A percentile compares a stretch with the other conserved stretches of the same genome.
phyloP scores from a whole-genome alignment of 140 eudicot species.

The Cichorium intybus region DNA sequence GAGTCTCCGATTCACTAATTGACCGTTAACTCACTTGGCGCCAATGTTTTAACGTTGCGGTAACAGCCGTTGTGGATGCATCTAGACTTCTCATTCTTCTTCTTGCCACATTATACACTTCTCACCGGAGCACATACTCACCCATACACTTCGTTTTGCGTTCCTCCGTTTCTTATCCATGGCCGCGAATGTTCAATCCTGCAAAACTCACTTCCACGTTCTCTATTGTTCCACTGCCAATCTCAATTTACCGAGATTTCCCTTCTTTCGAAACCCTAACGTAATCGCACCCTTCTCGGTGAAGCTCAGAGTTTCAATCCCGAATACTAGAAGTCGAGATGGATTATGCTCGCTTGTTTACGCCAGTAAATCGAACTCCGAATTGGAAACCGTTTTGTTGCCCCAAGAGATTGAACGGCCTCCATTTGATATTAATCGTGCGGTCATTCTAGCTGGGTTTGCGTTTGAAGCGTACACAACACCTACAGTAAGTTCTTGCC shows the following conservation, averaged over 20 bases:
- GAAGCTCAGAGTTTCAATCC: slow-evolving; percentile 36
- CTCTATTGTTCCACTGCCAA: slow-evolving; percentile 17
- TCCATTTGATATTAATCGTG: slow-evolving; percentile 83
- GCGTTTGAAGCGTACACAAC: slow-evolving; percentile 93
- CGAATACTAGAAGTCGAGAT: slow-evolving; percentile 12
- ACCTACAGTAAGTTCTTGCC: slow-evolving; percentile 51
- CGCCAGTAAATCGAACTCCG: slow-evolving; percentile 27
- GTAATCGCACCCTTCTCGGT: slow-evolving; percentile 22
- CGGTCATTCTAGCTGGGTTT: slow-evolving; percentile 88
- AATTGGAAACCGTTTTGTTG: slow-evolving; percentile 21
- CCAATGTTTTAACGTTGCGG: slow-evolving; percentile 16
- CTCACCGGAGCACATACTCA: slow-evolving; percentile 1
- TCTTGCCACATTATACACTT: not conserved
- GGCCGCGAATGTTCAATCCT: slow-evolving; percentile 44
- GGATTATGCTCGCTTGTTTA: slow-evolving; percentile 26
- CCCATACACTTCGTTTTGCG: not conserved
- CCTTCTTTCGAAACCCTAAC: slow-evolving; percentile 41
- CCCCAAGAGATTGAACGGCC: slow-evolving; percentile 51
- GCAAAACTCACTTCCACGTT: slow-evolving; percentile 18
- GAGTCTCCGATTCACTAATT: not conserved
- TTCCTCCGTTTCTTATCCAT: slow-evolving; percentile 29
- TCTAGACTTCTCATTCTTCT: slow-evolving; percentile 5
- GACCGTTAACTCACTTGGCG: slow-evolving; percentile 23
- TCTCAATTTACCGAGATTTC: slow-evolving; percentile 28
- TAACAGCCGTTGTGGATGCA: not conserved